phyloP scores from a whole-genome alignment of 371 early-diverging fungal species.

The Chytridiales sp. region DNA sequence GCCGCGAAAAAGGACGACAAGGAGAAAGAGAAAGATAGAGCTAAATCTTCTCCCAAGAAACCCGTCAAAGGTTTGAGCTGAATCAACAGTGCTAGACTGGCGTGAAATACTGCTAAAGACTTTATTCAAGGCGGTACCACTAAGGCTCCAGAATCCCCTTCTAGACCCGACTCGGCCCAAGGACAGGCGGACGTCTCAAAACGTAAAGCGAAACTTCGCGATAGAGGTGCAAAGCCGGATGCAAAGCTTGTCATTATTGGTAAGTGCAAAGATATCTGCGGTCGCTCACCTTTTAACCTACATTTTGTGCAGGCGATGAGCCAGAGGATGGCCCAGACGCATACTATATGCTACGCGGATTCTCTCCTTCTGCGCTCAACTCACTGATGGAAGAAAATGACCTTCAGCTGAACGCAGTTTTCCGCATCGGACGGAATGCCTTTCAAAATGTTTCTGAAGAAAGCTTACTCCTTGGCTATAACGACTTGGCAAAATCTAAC shows the following conservation, averaged over 20 bases:
- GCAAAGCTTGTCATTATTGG: conserved; percentile 37
- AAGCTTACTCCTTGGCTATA: not conserved
- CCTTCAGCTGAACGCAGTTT: conserved; percentile 31
- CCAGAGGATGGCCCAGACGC: conserved; percentile 48
- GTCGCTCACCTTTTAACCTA: not conserved
- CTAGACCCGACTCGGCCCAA: conserved; percentile 34
- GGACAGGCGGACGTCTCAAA: conserved; percentile 35
- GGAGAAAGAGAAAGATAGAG: conserved; percentile 29
- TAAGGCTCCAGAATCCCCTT: conserved; percentile 23
- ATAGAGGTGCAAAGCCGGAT: conserved; percentile 37
- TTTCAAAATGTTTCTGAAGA: not conserved
- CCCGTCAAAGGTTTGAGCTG: conserved; percentile 17
- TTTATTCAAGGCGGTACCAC: conserved; percentile 14
- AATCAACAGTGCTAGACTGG: not conserved
- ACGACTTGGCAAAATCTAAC: not conserved
- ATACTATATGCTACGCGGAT: conserved; percentile 43
- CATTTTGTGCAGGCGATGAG: conserved; percentile 40
- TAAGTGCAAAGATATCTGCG: conserved; percentile 8
- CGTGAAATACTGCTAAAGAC: not conserved
- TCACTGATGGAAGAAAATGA: conserved; percentile 43
- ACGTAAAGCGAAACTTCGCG: conserved; percentile 45
- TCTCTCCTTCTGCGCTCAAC: conserved; percentile 33
- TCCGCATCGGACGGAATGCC: conserved; percentile 11
- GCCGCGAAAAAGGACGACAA: conserved; percentile 24
- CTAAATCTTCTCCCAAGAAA: conserved; percentile 34